Evolutionary conservation across 768 basidiomycete genomes (phyloP).

Genomic region (Calocybe indica): DNA sequence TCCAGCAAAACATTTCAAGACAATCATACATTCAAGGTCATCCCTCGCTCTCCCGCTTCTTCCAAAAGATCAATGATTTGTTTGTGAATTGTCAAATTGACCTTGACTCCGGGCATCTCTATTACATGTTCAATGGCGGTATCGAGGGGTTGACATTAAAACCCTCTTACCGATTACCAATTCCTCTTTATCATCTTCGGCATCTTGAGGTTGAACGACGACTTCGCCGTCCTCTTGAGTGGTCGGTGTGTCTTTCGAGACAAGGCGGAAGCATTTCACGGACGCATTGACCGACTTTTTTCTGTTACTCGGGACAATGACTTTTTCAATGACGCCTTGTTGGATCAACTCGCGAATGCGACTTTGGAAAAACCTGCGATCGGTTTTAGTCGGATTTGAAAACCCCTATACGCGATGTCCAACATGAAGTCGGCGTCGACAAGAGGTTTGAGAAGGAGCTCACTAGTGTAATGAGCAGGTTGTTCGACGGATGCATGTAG

Average conservation of each 20-base stretch:
- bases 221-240: slow-evolving; percentile 27
- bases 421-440: background rate
- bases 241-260: slow-evolving; percentile 33
- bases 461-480: slow-evolving; percentile 75
- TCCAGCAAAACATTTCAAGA: background rate
- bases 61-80: slow-evolving; percentile 75
- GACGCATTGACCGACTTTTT: slow-evolving; percentile 39
- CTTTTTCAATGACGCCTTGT: slow-evolving; percentile 69
- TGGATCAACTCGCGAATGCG: slow-evolving; percentile 69
- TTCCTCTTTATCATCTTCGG: slow-evolving; percentile 33
- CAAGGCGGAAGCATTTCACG: slow-evolving; percentile 65
- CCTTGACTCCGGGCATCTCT: slow-evolving; percentile 38
- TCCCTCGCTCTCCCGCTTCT: slow-evolving; percentile 58
- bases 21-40: slow-evolving; percentile 61
- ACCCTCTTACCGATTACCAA: slow-evolving; percentile 5
- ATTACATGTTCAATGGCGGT: slow-evolving; percentile 9
- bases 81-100: slow-evolving; percentile 66
- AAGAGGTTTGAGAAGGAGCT: slow-evolving; percentile 13
- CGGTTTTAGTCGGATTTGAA: slow-evolving; percentile 63
- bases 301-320: slow-evolving; percentile 57
- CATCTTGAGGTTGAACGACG: slow-evolving; percentile 35
- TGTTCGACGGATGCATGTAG: slow-evolving; percentile 64
- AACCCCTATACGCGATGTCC: slow-evolving; percentile 51
- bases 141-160: background rate
- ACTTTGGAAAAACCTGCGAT: slow-evolving; percentile 78